Percentiles rank a stretch among this genome's conserved stretches.
Evolutionary conservation across 305 asterid genomes (phyloP).

Genomic region (Solanum hybrid): DNA sequence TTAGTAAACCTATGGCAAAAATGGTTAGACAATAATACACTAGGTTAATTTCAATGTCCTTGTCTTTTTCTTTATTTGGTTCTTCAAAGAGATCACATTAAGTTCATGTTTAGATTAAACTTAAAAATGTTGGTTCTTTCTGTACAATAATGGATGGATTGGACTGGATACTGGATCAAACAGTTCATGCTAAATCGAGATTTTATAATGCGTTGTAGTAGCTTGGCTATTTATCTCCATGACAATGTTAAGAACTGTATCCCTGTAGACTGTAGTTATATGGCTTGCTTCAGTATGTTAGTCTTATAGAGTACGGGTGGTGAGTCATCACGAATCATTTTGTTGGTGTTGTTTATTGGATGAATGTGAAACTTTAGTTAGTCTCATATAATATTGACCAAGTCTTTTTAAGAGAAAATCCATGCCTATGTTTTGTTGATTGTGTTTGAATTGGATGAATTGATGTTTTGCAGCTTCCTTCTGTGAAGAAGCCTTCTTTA

Average conservation of each 20-base stretch:
- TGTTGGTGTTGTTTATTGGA: background rate
- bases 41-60: background rate
- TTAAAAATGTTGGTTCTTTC: background rate
- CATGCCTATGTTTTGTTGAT: background rate
- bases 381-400: background rate
- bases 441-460: background rate
- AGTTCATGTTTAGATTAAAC: background rate
- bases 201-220: background rate
- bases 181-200: background rate
- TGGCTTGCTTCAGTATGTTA: background rate
- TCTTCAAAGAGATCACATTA: background rate
- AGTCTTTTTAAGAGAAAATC: background rate
- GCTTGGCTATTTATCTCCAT: background rate
- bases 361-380: background rate
- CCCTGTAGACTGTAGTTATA: background rate
- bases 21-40: background rate
- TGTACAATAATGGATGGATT: background rate
- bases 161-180: background rate
- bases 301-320: background rate
- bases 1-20: background rate
- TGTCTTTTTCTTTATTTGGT: background rate
- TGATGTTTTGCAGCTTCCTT: constrained; percentile 22
- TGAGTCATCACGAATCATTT: background rate
- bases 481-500: constrained; percentile 21
- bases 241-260: background rate